These are phyloP conservation scores for Colletotrichum sp. DNA, from an alignment of 2,329 filamentous ascomycete species.

Conservation along the genomic window DNA sequence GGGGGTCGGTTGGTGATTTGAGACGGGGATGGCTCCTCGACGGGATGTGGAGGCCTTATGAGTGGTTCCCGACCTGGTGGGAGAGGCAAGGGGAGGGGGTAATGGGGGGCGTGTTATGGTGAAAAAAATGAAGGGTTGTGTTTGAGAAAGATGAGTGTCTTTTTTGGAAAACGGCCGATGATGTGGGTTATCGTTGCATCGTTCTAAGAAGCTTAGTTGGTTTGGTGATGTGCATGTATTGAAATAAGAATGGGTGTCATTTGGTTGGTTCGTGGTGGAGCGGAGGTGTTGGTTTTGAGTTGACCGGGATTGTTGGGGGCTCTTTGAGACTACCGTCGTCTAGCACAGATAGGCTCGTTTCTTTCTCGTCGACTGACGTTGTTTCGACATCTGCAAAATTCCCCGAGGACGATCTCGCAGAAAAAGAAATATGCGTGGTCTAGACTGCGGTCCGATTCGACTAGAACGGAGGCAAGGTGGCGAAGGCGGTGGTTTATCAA, in stretches of 20 bases:
- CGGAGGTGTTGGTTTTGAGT: background rate
- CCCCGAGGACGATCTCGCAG: background rate
- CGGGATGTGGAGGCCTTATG: constrained; percentile 6
- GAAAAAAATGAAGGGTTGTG: background rate
- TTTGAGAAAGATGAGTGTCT: constrained; percentile 1
- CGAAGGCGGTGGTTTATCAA: background rate
- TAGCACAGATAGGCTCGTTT: background rate
- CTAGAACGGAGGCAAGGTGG: background rate
- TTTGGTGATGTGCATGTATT: background rate
- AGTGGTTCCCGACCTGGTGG: background rate
- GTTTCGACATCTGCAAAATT: background rate
- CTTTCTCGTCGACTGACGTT: background rate
- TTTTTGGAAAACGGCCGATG: background rate
- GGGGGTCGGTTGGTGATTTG: background rate
- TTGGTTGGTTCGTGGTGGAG: background rate
- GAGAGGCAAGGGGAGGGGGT: background rate
- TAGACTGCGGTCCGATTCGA: background rate
- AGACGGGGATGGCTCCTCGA: constrained; percentile 7
- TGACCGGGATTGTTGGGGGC: background rate
- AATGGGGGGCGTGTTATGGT: background rate
- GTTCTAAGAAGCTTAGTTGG: background rate
- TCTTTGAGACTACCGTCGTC: background rate
- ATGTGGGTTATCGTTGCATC: background rate
- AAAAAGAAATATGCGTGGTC: background rate
- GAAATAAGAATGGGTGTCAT: background rate